A percentile compares a stretch with the other conserved stretches of the same genome.
Conservation (phyloP, 192 early-diverging fungal species). For the Mortierella claussenii region DNA sequence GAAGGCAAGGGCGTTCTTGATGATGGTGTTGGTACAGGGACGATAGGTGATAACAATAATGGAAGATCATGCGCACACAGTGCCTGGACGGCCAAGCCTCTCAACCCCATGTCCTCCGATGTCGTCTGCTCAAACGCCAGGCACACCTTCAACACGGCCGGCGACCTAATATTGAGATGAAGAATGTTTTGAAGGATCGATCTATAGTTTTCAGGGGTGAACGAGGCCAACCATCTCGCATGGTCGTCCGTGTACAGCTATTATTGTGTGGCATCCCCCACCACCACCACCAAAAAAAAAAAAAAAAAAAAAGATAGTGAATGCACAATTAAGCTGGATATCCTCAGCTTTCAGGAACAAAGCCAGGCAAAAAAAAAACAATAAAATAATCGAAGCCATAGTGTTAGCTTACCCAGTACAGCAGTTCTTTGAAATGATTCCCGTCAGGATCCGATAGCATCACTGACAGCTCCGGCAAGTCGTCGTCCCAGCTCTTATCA, state of each 20-base stretch:
- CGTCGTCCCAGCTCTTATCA: background rate
- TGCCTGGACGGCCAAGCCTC: too few relatives aligned
- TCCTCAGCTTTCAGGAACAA: too few relatives aligned
- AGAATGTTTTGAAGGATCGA: conserved; percentile 18
- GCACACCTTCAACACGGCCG: conserved; percentile 11
- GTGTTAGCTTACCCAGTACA: conserved; percentile 36
- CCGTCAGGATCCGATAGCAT: background rate
- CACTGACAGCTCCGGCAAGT: background rate
- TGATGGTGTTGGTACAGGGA: too few relatives aligned
- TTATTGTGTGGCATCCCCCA: too few relatives aligned
- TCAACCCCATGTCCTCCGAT: background rate
- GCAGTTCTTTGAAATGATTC: conserved; percentile 11
- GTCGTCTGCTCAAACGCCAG: background rate
- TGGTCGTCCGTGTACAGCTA: conserved; percentile 25
- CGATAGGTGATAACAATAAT: too few relatives aligned
- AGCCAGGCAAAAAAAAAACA: too few relatives aligned
- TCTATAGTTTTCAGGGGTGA: conserved; percentile 10
- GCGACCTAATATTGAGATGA: conserved; percentile 3
- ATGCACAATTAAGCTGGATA: too few relatives aligned
- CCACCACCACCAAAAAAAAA: background rate
- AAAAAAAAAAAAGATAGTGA: background rate
- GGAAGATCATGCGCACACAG: too few relatives aligned
- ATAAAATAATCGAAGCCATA: too few relatives aligned
- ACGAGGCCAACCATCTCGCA: background rate
- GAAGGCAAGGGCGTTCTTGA: too few relatives aligned